phyloP scores from a whole-genome alignment of 2,329 filamentous ascomycete genomes.

The Ascochyta clinopodiicola region DNA sequence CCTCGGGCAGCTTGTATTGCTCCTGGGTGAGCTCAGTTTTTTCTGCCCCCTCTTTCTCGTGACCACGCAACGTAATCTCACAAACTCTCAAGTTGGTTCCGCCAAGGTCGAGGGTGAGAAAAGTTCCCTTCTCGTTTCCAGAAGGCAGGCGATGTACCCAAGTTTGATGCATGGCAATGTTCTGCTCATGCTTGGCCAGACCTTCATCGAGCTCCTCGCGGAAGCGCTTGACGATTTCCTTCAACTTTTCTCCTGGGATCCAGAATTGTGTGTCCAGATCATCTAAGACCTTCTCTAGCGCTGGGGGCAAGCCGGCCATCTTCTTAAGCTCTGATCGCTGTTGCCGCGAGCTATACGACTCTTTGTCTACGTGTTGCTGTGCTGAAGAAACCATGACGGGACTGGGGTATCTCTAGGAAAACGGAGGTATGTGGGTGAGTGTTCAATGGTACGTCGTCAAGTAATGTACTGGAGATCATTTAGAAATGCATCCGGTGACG shows the following conservation, averaged over 20 bases:
- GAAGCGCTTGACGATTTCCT: slow-evolving; percentile 32
- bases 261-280: slow-evolving; percentile 33
- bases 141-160: slow-evolving; percentile 93
- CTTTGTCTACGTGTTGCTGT: slow-evolving; percentile 11
- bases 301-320: slow-evolving; percentile 25
- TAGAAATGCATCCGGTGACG: background rate
- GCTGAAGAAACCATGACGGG: slow-evolving; percentile 19
- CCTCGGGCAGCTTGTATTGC: slow-evolving; percentile 93
- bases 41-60: slow-evolving; percentile 82
- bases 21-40: slow-evolving; percentile 76
- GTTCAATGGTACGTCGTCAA: background rate
- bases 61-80: slow-evolving; percentile 85
- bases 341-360: slow-evolving; percentile 25
- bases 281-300: slow-evolving; percentile 30
- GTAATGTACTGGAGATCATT: background rate
- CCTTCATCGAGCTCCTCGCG: slow-evolving; percentile 36
- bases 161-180: slow-evolving; percentile 87
- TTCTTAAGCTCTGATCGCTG: slow-evolving; percentile 28
- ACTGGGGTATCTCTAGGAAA: background rate
- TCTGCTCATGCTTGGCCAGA: slow-evolving; percentile 24
- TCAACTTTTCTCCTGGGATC: slow-evolving; percentile 29
- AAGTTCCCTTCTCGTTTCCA: slow-evolving; percentile 86
- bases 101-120: slow-evolving; percentile 91
- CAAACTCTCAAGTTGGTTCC: slow-evolving; percentile 96
- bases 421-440: background rate